Base-by-base conservation (phyloP, 225 moss, liverwort and hornwort genomes). In the Polytrichum formosum region DNA sequence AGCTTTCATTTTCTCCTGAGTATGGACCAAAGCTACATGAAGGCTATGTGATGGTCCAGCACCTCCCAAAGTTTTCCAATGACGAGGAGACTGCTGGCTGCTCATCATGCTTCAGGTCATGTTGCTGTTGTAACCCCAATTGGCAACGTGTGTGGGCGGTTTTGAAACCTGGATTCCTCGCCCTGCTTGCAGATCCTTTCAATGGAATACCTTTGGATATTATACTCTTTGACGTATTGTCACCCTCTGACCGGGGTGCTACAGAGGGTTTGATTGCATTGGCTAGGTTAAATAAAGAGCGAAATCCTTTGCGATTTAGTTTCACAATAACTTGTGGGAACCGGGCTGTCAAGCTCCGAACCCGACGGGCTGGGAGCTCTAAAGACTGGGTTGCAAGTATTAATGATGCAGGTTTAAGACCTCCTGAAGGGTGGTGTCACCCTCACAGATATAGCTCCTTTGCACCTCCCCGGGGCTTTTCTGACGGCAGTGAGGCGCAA, bases 371-470 rank as follows among this genome's bases (percentile, higher is more conserved):
- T 28, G 82, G 84, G 28, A 84, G 88, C 1, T 79, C 88, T 1
- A 84, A 84, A 58, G 84, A 84, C 60, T 88, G 88, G 88, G 88
- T 88, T 55, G 88, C 88, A 37, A 84, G 84, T 27, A 88, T 88
- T 56, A 88, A 88, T 53, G 88, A 88, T 74, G 88, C 88, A 35
- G 88, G 88, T 28, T 75, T 88, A 70, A 77, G 88, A 63, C 88
- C 88, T 77, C 88, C 88, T 6, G 88, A 88, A 75, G 88, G 88
- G 16, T 88, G 88, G 88, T 88, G 88, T 65, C 88, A 88, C 74
- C 88, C 88, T 66, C 88, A 88, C 79, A 74, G 88, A 67, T 88
- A 84, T 53, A 84, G 88, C 22, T 88, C 88, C 17, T 88, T 88
- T 21, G 88, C 88, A 55, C 88, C 88, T 18, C 88, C 88, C 70